Evolutionary conservation across 1,284 basidiomycete species (phyloP), one percentile per base, ranked within the genome.

Genomic region (Puccinia hordei): DNA sequence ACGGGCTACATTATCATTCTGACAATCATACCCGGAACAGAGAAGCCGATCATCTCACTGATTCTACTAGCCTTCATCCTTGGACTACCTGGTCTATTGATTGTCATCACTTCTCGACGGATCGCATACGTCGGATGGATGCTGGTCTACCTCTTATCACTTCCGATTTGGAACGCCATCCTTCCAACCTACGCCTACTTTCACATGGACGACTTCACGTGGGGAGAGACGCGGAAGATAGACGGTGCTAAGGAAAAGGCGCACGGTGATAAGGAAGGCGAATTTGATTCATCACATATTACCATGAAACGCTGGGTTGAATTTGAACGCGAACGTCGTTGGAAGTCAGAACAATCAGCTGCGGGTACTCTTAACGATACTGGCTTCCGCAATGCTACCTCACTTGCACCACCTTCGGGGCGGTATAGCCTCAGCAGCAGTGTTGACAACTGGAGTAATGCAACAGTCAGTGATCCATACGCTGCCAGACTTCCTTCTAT

Each of bases 271-370:
- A 91, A 91, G 87, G 92, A 92, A 81, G 97, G 96, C 86, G 92
- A 93, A 85, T 99, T 99, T 84, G 96, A 99, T 87, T 95, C 95
- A 51, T 90, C 90, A 73, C 90, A 96, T 87, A 99, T 99, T 84
- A 92, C 96, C 55, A 98, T 98, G 97, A 99, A 98, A 89, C 90
- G 94, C 71, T 99, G 96, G 96, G 93, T 91, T 71, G 97, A 99
- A 87, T 99, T 97, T 86, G 97, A 99, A 88, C 89, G 96, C 75
- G 97, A 98, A 84, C 88, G 96, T 82, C 89, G 95, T 82, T 98
- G 93, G 93, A 94, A 91, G 89, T 15, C 65, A 17, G 74, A 77
- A 12, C 92, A 87, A 83, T 94, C 94, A 22, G n/a, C n/a, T n/a
- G n/a, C n/a, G n/a, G 41, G 66, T 10, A 55, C 41, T 27, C 49